phyloP scores from a whole-genome alignment of 148 eudicot genomes.

The Fallopia convolvulus region DNA sequence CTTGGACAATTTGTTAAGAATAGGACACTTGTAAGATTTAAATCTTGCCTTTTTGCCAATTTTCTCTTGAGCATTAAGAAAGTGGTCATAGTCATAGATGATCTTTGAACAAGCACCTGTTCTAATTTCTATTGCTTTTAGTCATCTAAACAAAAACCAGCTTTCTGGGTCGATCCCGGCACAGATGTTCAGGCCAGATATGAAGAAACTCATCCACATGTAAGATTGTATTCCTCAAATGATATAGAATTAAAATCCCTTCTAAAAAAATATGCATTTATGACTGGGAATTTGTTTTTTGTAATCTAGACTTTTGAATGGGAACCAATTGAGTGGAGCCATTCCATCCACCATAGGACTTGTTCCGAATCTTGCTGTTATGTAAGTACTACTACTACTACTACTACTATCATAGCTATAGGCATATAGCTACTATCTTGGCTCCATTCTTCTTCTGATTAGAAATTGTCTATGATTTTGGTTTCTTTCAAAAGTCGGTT shows the following conservation, averaged over 20 bases:
- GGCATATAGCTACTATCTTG: background rate
- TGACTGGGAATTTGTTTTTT: background rate
- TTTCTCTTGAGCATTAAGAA: background rate
- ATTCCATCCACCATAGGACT: conserved; percentile 66
- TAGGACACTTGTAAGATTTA: conserved; percentile 74
- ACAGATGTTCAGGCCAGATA: conserved; percentile 58
- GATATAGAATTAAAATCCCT: background rate
- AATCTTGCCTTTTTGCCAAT: background rate
- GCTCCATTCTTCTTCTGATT: background rate
- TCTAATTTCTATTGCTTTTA: conserved; percentile 12
- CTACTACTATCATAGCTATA: background rate
- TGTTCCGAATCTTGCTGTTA: conserved; percentile 65
- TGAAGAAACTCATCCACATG: conserved; percentile 64
- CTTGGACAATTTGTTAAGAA: conserved; percentile 54
- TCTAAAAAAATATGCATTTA: too few relatives aligned
- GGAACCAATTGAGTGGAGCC: conserved; percentile 57
- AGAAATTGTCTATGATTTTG: background rate
- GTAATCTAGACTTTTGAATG: conserved; percentile 52
- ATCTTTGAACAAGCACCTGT: background rate
- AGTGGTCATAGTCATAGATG: background rate
- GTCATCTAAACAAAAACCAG: conserved; percentile 83
- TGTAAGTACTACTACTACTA: conserved; percentile 47
- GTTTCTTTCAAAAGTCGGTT: conserved; percentile 46
- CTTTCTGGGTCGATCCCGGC: conserved; percentile 74
- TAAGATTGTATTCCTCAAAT: conserved; percentile 26